Conservation (phyloP, 1,284 basidiomycete genomes). For the Marasmius oreades region DNA sequence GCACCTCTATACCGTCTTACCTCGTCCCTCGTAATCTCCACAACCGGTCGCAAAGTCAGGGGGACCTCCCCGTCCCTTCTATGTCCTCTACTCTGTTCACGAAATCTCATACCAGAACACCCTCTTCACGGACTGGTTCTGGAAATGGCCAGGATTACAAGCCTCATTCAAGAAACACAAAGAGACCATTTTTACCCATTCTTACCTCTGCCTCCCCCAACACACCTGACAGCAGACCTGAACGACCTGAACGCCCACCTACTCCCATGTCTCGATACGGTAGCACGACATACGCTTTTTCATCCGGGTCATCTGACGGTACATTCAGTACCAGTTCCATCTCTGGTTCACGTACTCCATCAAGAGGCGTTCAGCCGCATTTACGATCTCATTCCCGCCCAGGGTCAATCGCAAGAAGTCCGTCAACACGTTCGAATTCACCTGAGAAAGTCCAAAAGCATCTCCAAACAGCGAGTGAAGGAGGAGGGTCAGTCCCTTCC, state of each 20-base stretch:
- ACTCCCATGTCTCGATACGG: constrained; percentile 23
- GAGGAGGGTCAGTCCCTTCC: constrained; percentile 17
- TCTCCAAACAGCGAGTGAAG: background rate
- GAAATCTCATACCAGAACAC: background rate
- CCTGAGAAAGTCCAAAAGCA: background rate
- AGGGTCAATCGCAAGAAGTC: background rate
- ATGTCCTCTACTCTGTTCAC: constrained; percentile 17
- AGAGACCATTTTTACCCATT: background rate
- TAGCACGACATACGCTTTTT: constrained; percentile 31
- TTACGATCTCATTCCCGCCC: constrained; percentile 16
- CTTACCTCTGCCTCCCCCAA: background rate
- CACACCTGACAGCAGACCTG: constrained; percentile 16
- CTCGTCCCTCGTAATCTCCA: background rate
- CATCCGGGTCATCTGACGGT: constrained; percentile 27
- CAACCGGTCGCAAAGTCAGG: background rate
- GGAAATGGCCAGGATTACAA: background rate
- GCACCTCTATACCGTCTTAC: constrained; percentile 6
- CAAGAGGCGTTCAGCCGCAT: constrained; percentile 13
- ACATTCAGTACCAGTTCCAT: constrained; percentile 9
- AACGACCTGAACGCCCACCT: constrained; percentile 12
- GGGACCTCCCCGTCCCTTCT: constrained; percentile 27
- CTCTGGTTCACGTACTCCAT: background rate
- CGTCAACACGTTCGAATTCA: background rate
- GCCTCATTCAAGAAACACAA: background rate
- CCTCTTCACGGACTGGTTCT: background rate